Conservation (phyloP, 495 filamentous ascomycete genomes). For the Penicillium atrosanguineum region DNA sequence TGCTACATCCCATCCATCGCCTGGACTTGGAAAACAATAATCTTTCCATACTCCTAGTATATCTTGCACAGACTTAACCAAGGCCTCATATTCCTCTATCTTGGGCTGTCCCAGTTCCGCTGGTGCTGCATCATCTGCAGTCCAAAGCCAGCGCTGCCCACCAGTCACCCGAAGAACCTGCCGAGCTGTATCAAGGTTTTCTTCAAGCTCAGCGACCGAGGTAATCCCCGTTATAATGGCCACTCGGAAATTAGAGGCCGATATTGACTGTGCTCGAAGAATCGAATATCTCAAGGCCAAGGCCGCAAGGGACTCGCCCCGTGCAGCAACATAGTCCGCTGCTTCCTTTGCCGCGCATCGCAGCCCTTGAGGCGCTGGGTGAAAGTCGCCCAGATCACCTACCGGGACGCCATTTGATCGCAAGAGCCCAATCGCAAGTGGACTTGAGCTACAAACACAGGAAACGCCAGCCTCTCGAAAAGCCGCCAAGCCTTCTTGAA, state of each 20-base stretch:
- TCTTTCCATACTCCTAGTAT: slow-evolving; percentile 15
- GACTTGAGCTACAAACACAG: slow-evolving; percentile 76
- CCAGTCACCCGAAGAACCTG: slow-evolving; percentile 9
- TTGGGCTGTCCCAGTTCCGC: neutral
- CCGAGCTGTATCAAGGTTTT: slow-evolving; percentile 12
- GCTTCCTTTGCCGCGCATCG: slow-evolving; percentile 50
- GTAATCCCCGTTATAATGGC: slow-evolving; percentile 22
- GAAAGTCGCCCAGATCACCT: slow-evolving; percentile 70
- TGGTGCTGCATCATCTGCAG: neutral
- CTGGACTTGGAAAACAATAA: slow-evolving; percentile 21
- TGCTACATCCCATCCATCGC: slow-evolving; percentile 18
- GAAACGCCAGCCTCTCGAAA: slow-evolving; percentile 65
- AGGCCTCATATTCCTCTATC: neutral
- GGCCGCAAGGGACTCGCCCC: slow-evolving; percentile 62
- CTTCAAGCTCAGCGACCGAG: slow-evolving; percentile 17
- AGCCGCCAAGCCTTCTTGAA: slow-evolving; percentile 45
- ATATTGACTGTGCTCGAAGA: slow-evolving; percentile 10
- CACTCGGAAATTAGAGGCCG: slow-evolving; percentile 11
- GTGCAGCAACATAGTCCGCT: slow-evolving; percentile 50
- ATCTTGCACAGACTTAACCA: slow-evolving; percentile 6
- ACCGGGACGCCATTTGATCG: slow-evolving; percentile 66
- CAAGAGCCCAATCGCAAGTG: slow-evolving; percentile 76
- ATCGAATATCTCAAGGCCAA: slow-evolving; percentile 19
- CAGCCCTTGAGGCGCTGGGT: slow-evolving; percentile 68
- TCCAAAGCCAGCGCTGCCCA: slow-evolving; percentile 10